Percentiles rank a stretch among this genome's conserved stretches.
These are phyloP conservation scores for Pleurotus tuber-regium DNA, from an alignment of 768 basidiomycete genomes.

Conservation along the genomic window DNA sequence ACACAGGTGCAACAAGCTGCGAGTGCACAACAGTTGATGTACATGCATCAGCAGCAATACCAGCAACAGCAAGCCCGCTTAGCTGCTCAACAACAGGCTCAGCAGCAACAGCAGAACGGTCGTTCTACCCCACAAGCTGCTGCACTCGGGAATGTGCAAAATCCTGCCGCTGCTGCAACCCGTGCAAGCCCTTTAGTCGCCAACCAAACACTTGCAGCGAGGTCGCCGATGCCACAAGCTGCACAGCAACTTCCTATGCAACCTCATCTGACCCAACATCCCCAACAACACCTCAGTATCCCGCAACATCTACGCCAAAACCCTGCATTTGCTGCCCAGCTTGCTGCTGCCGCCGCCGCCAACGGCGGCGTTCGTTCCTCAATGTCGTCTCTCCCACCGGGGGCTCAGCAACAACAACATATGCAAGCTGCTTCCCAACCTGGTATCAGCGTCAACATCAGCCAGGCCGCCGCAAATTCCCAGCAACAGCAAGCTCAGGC, in stretches of 20 bases:
- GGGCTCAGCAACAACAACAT: constrained; percentile 12
- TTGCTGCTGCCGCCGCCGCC: constrained; percentile 27
- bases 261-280: constrained; percentile 16
- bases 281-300: constrained; percentile 19
- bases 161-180: constrained; percentile 15
- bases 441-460: too few species aligned
- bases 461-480: background rate
- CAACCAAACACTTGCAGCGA: constrained; percentile 28
- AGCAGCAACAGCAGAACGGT: constrained; percentile 20
- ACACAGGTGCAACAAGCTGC: constrained; percentile 19
- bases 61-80: constrained; percentile 9
- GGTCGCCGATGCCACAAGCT: constrained; percentile 27
- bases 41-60: constrained; percentile 14
- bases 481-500: background rate
- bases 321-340: constrained; percentile 20
- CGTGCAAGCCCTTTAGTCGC: constrained; percentile 36
- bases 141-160: constrained; percentile 19
- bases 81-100: constrained; percentile 14
- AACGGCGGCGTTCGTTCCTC: constrained; percentile 17
- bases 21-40: constrained; percentile 16
- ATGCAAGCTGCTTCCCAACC: constrained; percentile 14
- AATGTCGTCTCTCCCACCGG: constrained; percentile 3
- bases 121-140: constrained; percentile 27
- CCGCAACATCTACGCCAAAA: constrained; percentile 17
- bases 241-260: constrained; percentile 24